Evolutionary conservation across 1,284 basidiomycete species (phyloP), one percentile per base, ranked within the genome.

Genomic region (Trichosporon ovoides): DNA sequence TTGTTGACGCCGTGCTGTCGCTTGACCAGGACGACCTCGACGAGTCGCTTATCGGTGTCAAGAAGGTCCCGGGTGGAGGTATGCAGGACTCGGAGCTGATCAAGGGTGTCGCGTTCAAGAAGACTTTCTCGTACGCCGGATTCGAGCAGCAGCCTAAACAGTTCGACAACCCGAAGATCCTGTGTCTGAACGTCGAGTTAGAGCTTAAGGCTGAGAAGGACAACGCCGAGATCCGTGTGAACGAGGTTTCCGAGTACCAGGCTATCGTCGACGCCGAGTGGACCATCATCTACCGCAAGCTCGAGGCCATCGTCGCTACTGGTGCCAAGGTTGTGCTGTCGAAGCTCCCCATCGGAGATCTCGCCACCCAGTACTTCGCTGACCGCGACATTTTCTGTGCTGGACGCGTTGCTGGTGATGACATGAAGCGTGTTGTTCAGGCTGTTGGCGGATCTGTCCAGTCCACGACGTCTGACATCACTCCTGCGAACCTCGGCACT

Each of bases 141-240:
- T 97, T 97, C 46, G 96, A 99, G 76, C 96, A 99, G 78, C 96
- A 98, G 77, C 96, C 96, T 48, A 98, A 98, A 80, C 83, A 84
- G 20, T 98, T 98, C 82, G 81, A 80, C 62, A 77, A 96, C 73
- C 93, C 95, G 52, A 87, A 92, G 66, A 86, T 99, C 55, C 82
- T 98, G 33, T 96, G 91, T 72, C 79, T 99, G 62, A 99, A 99
- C 74, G 95, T 99, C 67, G 96, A 99, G 78, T 85, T 99, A 59
- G 96, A 99, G 79, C 83, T 99, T 70, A 99, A 99, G 80, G 96
- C 96, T 0, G 96, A 99, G 80, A 96, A 98, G 78, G 96, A 99
- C 79, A 99, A 99, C 68, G 96, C 96, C 10, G 96, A 99, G 79
- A 89, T 99, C 46, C 87, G 96, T 35, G 91, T 99, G 53, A 92